These are phyloP conservation scores for Bacterosira constricta DNA, from an alignment of 108 stramenopile genomes.

Conservation along the genomic window DNA sequence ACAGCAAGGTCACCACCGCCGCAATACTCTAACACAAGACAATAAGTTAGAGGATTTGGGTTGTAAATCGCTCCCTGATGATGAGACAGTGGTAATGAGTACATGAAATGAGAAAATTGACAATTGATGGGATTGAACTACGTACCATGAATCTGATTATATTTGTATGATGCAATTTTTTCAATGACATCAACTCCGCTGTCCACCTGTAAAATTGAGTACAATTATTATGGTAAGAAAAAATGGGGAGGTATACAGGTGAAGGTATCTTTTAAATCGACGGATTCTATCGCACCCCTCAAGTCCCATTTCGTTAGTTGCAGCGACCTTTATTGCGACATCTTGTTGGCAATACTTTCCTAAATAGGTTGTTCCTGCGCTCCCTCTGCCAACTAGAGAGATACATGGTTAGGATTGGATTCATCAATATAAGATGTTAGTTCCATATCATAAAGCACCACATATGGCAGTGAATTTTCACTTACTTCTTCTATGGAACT, in stretches of 20 bases:
- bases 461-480: not conserved
- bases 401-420: no score
- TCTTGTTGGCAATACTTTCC: constrained; percentile 64
- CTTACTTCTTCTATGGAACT: constrained; percentile 57
- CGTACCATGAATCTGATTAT: constrained; percentile 68
- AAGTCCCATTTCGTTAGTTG: constrained; percentile 64
- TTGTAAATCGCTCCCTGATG: constrained; percentile 76
- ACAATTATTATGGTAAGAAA: no score
- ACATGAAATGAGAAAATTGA: no score
- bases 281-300: no score
- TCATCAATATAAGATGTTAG: no score
- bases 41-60: constrained; percentile 63
- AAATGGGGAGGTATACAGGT: no score
- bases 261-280: no score
- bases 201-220: no score
- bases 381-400: constrained; percentile 56
- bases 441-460: not conserved
- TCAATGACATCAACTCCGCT: constrained; percentile 61
- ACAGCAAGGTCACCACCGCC: constrained; percentile 61
- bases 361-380: constrained; percentile 74
- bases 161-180: constrained; percentile 75
- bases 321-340: constrained; percentile 78
- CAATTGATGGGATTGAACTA: no score
- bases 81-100: no score
- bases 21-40: constrained; percentile 80